Conservation (phyloP, 1,284 basidiomycete species). For the Apiotrichum siamense region DNA sequence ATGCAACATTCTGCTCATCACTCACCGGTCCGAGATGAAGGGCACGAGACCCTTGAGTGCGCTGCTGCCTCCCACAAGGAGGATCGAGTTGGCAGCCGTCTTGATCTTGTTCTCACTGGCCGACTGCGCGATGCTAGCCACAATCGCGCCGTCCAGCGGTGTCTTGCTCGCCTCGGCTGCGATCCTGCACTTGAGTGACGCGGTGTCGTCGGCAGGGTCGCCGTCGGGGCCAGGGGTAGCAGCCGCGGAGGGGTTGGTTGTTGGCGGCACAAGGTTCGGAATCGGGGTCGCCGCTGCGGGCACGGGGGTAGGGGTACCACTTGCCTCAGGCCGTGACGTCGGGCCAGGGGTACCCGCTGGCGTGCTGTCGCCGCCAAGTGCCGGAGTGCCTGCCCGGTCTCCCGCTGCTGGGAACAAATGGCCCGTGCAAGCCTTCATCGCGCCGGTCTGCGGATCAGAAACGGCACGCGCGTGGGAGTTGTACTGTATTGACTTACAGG, state of each 20-base stretch:
- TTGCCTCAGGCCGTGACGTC: neutral
- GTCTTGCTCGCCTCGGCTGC: conserved; percentile 77
- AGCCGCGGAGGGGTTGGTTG: conserved; percentile 7
- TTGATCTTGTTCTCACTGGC: conserved; percentile 84
- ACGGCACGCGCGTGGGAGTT: neutral
- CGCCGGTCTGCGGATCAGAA: conserved; percentile 57
- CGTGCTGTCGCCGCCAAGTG: neutral
- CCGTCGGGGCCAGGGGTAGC: conserved; percentile 16
- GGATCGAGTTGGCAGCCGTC: conserved; percentile 79
- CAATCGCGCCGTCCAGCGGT: conserved; percentile 89
- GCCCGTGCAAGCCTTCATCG: conserved; percentile 77
- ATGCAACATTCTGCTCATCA: neutral
- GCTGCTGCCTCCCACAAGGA: conserved; percentile 77
- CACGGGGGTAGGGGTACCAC: neutral
- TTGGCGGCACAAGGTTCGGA: conserved; percentile 7
- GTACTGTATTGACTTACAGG: conserved; percentile 32
- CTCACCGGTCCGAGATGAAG: conserved; percentile 43
- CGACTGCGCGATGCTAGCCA: conserved; percentile 77
- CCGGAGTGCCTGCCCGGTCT: conserved; percentile 1
- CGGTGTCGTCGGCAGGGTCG: conserved; percentile 7
- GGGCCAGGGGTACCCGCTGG: neutral
- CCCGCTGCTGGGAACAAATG: conserved; percentile 57
- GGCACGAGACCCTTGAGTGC: conserved; percentile 46
- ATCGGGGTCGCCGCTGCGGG: neutral
- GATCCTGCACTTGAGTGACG: conserved; percentile 15